A percentile compares a stretch with the other conserved stretches of the same genome.
phyloP scores from a whole-genome alignment of 106 monocot species.

The Alisma plantagoaquatica region DNA sequence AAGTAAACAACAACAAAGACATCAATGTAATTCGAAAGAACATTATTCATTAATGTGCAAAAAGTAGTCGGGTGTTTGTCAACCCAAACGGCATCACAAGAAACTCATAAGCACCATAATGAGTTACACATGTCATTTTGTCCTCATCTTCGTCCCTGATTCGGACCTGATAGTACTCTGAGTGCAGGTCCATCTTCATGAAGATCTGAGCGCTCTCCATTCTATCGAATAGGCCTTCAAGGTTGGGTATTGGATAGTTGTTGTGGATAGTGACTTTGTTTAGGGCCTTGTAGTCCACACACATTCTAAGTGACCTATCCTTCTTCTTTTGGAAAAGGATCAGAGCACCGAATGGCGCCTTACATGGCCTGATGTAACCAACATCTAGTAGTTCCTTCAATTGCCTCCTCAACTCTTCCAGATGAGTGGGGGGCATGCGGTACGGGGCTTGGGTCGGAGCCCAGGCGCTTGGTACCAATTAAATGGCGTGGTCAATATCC shows the following conservation, averaged over 20 bases:
- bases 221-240: slow-evolving; percentile 1
- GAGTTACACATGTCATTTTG: too few species aligned
- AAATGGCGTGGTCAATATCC: neutral
- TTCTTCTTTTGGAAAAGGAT: slow-evolving; percentile 6
- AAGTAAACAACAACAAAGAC: too few species aligned
- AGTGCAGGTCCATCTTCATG: neutral
- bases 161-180: too few species aligned
- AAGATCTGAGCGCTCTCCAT: neutral
- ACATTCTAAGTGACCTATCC: too few species aligned
- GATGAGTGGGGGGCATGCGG: neutral
- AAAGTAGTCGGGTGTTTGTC: too few species aligned
- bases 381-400: neutral
- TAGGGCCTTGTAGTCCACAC: neutral
- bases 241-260: neutral
- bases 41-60: too few species aligned
- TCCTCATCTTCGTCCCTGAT: too few species aligned
- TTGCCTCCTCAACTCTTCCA: neutral
- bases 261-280: slow-evolving; percentile 6
- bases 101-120: too few species aligned
- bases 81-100: too few species aligned
- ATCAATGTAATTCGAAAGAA: too few species aligned
- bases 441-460: neutral
- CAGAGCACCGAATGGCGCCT: neutral
- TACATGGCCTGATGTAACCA: neutral
- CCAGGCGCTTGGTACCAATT: neutral